A percentile compares a stretch with the other conserved stretches of the same genome.
Evolutionary conservation across 2,329 filamentous ascomycete genomes (phyloP).

Genomic region (Biscogniauxia sp.): DNA sequence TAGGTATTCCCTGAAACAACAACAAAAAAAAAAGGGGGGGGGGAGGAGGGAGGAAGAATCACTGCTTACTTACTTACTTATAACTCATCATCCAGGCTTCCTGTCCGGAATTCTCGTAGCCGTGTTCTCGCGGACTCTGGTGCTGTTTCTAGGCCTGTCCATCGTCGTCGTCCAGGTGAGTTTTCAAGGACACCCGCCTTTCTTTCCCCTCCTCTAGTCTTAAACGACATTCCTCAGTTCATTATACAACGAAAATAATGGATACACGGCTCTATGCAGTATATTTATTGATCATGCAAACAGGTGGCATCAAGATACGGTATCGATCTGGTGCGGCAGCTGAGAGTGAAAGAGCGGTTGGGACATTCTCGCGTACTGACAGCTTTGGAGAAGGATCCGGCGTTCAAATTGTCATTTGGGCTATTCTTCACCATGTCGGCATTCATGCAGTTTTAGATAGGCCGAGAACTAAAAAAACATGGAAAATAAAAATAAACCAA

Average conservation of each 20-base stretch:
- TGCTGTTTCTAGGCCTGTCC: constrained; percentile 63
- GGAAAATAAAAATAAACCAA: background rate
- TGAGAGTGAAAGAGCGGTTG: constrained; percentile 32
- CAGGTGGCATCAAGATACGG: constrained; percentile 35
- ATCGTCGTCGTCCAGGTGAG: constrained; percentile 63
- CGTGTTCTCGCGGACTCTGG: constrained; percentile 68
- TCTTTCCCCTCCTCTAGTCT: too few species aligned
- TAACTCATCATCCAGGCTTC: constrained; percentile 46
- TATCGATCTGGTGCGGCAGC: constrained; percentile 31
- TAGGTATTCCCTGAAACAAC: too few species aligned
- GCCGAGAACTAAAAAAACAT: background rate
- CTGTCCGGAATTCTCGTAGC: constrained; percentile 63
- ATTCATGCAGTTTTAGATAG: constrained; percentile 49
- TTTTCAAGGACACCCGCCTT: constrained; percentile 2
- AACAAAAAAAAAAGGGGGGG: too few species aligned
- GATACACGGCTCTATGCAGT: too few species aligned
- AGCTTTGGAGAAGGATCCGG: constrained; percentile 55
- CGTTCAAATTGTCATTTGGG: constrained; percentile 69
- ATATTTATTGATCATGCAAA: background rate
- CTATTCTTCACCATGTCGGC: constrained; percentile 69
- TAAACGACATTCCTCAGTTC: too few species aligned
- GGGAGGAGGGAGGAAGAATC: background rate
- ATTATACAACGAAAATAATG: too few species aligned
- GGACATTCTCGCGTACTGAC: constrained; percentile 42
- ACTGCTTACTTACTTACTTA: constrained; percentile 6